Evolutionary conservation across 805 yeast species (phyloP).

Genomic region (Barnettozyma sp.): DNA sequence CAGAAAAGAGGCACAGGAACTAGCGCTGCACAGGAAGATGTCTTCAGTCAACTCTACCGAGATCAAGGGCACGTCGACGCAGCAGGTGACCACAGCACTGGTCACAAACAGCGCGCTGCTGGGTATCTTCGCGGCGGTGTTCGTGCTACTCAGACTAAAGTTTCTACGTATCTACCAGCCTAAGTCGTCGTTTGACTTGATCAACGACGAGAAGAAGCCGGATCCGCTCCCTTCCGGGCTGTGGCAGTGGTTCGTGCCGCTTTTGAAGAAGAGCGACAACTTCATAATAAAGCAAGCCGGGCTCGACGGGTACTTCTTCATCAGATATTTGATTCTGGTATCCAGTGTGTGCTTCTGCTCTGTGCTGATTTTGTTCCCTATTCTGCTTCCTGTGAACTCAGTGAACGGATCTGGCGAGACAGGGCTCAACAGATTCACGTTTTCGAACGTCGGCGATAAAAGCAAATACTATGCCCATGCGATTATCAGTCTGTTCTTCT

Average conservation of each 20-base stretch:
- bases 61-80: conserved; percentile 47
- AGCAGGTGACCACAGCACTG: conserved; percentile 67
- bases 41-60: background rate
- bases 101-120: conserved; percentile 62
- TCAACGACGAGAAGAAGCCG: conserved; percentile 56
- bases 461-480: conserved; percentile 82
- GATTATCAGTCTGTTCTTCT: conserved; percentile 71
- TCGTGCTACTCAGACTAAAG: conserved; percentile 57
- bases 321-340: conserved; percentile 65
- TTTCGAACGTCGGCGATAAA: conserved; percentile 58
- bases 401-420: conserved; percentile 50
- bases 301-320: conserved; percentile 87
- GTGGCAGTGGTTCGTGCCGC: conserved; percentile 59
- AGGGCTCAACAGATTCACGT: conserved; percentile 74
- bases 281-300: conserved; percentile 84
- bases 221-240: conserved; percentile 67
- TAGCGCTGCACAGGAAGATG: conserved; percentile 1
- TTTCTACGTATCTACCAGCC: conserved; percentile 79
- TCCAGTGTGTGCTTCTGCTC: conserved; percentile 49
- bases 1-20: no score
- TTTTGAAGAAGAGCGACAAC: conserved; percentile 60
- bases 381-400: conserved; percentile 81
- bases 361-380: conserved; percentile 47
- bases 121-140: conserved; percentile 51
- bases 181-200: conserved; percentile 58